phyloP scores from a whole-genome alignment of 2,329 filamentous ascomycete genomes.

The Penicillium sp. region DNA sequence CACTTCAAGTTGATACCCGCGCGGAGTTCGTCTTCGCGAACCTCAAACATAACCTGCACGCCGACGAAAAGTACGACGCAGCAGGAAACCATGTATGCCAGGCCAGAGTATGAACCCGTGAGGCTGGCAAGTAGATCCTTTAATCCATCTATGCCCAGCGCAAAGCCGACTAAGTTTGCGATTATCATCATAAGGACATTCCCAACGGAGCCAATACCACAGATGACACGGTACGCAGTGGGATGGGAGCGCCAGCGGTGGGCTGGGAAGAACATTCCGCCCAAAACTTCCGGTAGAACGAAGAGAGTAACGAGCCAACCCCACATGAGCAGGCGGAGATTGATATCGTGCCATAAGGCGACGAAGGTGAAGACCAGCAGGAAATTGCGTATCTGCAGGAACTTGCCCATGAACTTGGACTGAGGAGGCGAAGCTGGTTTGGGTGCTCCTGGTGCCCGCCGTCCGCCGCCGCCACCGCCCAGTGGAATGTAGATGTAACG shows the following conservation, averaged over 20 bases:
- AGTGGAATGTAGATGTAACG: conserved; percentile 93
- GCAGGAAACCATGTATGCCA: conserved; percentile 70
- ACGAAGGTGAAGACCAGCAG: conserved; percentile 92
- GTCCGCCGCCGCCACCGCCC: conserved; percentile 61
- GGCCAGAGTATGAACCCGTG: conserved; percentile 71
- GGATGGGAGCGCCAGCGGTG: conserved; percentile 68
- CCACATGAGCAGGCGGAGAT: conserved; percentile 87
- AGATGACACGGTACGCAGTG: conserved; percentile 74
- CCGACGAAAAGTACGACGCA: conserved; percentile 78
- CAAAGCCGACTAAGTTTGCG: conserved; percentile 93
- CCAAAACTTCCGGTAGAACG: conserved; percentile 82
- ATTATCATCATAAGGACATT: conserved; percentile 95
- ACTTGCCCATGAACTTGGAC: conserved; percentile 47
- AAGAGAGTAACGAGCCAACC: conserved; percentile 96
- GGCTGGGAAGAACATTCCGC: conserved; percentile 68
- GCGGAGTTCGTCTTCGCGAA: conserved; percentile 79
- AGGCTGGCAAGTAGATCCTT: conserved; percentile 74
- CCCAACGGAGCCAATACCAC: conserved; percentile 73
- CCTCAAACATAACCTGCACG: conserved; percentile 94
- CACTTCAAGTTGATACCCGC: conserved; percentile 82
- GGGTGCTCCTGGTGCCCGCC: conserved; percentile 18
- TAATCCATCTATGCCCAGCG: conserved; percentile 84
- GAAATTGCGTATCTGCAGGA: conserved; percentile 69
- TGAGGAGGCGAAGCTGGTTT: conserved; percentile 49
- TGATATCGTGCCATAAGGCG: conserved; percentile 96